Conservation (phyloP, 768 basidiomycete genomes). For the Nevesoporus exiguus region DNA sequence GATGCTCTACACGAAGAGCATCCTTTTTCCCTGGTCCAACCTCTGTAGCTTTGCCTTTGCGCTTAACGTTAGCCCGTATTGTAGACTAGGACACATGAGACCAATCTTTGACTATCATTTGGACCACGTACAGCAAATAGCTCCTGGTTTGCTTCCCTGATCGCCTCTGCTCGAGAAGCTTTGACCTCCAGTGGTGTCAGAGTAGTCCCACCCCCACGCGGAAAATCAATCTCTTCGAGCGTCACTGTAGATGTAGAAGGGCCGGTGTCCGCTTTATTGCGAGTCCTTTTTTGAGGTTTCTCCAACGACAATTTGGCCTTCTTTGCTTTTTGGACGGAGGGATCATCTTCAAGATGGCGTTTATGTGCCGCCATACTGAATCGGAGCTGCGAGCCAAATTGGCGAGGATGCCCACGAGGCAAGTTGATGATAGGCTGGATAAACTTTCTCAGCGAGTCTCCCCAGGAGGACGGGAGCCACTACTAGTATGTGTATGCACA, state of each 20-base stretch:
- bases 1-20: conserved; percentile 75
- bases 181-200: conserved; percentile 91
- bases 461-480: too few species aligned
- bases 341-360: conserved; percentile 55
- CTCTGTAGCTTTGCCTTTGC: conserved; percentile 32
- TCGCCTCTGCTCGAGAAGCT: conserved; percentile 76
- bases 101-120: neutral
- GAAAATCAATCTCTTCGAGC: conserved; percentile 85
- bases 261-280: conserved; percentile 24
- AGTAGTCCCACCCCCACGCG: conserved; percentile 88
- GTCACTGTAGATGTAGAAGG: conserved; percentile 39
- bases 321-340: conserved; percentile 51
- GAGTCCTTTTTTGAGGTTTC: conserved; percentile 23
- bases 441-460: neutral
- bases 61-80: conserved; percentile 36
- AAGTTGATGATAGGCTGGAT: neutral
- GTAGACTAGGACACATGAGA: conserved; percentile 38
- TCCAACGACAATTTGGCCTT: conserved; percentile 49
- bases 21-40: conserved; percentile 37
- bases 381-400: neutral
- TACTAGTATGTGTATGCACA: too few species aligned
- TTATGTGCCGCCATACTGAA: conserved; percentile 50
- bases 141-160: conserved; percentile 80
- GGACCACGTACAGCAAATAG: conserved; percentile 56
- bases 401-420: neutral